Evolutionary conservation across 371 early-diverging fungal species (phyloP).

Genomic region (Entomophthora muscae): DNA sequence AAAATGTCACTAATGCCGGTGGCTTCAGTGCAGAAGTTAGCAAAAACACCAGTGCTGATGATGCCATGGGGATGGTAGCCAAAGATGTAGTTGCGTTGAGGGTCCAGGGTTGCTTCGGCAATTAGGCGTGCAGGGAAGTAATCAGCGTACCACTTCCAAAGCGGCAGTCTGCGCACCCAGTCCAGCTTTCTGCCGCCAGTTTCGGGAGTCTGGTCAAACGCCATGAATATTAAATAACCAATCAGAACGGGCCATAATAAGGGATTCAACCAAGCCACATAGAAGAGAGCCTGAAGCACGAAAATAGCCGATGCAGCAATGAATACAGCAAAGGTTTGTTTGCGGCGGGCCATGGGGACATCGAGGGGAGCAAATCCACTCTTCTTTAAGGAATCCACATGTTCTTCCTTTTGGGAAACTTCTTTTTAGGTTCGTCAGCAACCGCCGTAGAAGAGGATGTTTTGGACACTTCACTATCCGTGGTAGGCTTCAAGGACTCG

Average conservation of each 20-base stretch:
- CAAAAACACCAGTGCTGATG: too few relatives aligned
- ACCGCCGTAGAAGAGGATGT: too few relatives aligned
- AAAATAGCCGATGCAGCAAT: slow-evolving; percentile 37
- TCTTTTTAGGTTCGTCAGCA: too few relatives aligned
- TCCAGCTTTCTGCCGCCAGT: slow-evolving; percentile 45
- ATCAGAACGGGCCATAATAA: slow-evolving; percentile 40
- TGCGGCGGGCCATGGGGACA: too few relatives aligned
- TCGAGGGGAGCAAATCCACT: slow-evolving; percentile 33
- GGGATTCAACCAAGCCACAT: slow-evolving; percentile 18
- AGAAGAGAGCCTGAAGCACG: slow-evolving; percentile 25
- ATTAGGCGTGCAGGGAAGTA: too few relatives aligned
- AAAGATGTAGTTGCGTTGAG: slow-evolving; percentile 29
- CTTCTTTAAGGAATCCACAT: too few relatives aligned
- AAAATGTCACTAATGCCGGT: slow-evolving; percentile 35
- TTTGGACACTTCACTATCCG: too few relatives aligned
- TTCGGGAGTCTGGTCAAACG: slow-evolving; percentile 37
- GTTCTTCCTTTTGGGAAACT: too few relatives aligned
- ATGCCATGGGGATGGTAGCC: too few relatives aligned
- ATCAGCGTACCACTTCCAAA: too few relatives aligned
- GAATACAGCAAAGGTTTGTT: slow-evolving; percentile 38
- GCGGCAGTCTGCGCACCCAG: slow-evolving; percentile 25
- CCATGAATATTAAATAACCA: slow-evolving; percentile 39
- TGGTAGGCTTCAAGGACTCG: too few relatives aligned
- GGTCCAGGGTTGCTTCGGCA: slow-evolving; percentile 52
- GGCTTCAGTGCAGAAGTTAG: slow-evolving; percentile 57